Evolutionary conservation across 1,284 basidiomycete species (phyloP), one percentile per base, ranked within the genome.

Genomic region (Tilletia caries): DNA sequence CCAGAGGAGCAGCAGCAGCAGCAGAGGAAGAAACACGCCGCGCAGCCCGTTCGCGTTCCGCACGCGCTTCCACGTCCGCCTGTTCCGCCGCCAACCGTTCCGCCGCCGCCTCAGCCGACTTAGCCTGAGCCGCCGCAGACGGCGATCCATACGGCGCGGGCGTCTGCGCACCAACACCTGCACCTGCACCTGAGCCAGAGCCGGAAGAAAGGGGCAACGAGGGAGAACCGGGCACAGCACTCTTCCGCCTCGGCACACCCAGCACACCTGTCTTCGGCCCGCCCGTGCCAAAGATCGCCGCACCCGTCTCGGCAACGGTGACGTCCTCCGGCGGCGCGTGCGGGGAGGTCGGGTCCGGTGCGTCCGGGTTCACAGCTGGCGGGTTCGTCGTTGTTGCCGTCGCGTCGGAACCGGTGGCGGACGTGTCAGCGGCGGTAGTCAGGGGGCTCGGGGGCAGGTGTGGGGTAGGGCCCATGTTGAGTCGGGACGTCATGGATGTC

Each of bases 271-370:
- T 72, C 64, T 75, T 76, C 60, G 76, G 76, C 3, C 76, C 76
- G 13, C 76, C 76, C 12, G 72, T 70, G 3, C 76, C 76, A n/a
- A 67, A 70, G 0, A 73, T 73, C 12, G 75, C 66, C 13, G 73
- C 67, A 4, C 76, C 76, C 0, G 76, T 77, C 72, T 77, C 76
- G 32, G 75, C 76, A 1, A 75, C 73, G 2, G 76, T 77, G 6
- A 71, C 71, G 20, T 67, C 75, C 25, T 72, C 68, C 5, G 76
- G 73, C 3, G 71, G 67, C 13, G 52, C 34, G 12, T 44, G 37
- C 20, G 67, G 67, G 3, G 60, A 67, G 13, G 18, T 25, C 15
- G 20, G 48, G 27, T 66, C 66, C 44, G 37, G 43, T n/a, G 18
- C 67, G 15, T 41, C 37, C 13, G 37, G 37, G 13, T 41, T 41